A percentile compares a stretch with the other conserved stretches of the same genome.
phyloP scores from a whole-genome alignment of 345 rosid genomes.

The Salix caprea region DNA sequence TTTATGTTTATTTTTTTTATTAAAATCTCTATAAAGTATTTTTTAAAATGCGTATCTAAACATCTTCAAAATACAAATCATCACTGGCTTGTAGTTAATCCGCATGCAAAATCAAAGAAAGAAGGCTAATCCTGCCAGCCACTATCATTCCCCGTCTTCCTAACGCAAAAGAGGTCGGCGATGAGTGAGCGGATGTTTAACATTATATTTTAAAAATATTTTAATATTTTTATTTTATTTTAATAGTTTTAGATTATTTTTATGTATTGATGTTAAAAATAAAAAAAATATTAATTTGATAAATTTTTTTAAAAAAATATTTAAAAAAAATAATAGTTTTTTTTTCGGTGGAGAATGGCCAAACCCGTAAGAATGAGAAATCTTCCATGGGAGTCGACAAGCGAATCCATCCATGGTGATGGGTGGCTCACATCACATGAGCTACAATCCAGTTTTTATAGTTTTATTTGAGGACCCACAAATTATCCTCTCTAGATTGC shows the following conservation, averaged over 20 bases:
- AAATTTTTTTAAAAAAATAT: too few relatives aligned
- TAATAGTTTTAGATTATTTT: too few relatives aligned
- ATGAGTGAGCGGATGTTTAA: too few relatives aligned
- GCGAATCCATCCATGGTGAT: background rate
- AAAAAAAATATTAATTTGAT: too few relatives aligned
- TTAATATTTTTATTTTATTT: too few relatives aligned
- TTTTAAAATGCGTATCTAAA: background rate
- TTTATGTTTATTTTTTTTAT: too few relatives aligned
- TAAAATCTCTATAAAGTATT: too few relatives aligned
- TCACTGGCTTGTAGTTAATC: background rate
- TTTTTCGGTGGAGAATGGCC: slow-evolving; percentile 18
- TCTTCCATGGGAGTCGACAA: background rate
- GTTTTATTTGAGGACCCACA: background rate
- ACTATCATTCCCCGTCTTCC: background rate
- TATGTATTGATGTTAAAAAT: too few relatives aligned
- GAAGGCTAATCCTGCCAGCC: slow-evolving; percentile 3
- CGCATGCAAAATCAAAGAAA: background rate
- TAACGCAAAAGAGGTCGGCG: background rate
- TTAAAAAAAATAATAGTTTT: too few relatives aligned
- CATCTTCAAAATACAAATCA: background rate
- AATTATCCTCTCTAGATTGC: slow-evolving; percentile 9
- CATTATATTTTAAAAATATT: too few relatives aligned
- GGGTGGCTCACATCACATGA: background rate
- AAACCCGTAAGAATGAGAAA: slow-evolving; percentile 9
- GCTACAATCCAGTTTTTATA: background rate